Base-by-base conservation (phyloP, 2,329 filamentous ascomycete species). In the Metarhizium guizhouense region DNA sequence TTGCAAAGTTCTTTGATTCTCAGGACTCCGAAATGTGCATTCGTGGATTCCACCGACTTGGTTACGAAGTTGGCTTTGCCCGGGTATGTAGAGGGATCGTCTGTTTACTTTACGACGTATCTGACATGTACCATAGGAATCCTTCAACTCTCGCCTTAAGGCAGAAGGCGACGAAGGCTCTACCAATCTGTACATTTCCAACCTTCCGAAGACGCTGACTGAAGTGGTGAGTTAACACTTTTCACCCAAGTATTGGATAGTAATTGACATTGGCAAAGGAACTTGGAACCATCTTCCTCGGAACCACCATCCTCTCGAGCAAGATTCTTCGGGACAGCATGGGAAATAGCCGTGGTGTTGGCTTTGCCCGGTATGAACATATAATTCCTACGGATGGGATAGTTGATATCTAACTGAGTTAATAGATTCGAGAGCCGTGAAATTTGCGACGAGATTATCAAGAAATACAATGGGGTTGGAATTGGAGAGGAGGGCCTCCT, bases 101-200 rank as follows among this genome's bases (percentile, higher is more conserved):
- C n/a, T 38, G 8, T 4, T 6, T n/a, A 40, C 54, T 50, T 3
- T 36, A 16, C n/a, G 34, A 53, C 54, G 38, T 32, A 32, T 16
- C 63, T 72, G 53, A 72, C 60, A 63, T 59, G 2, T 29, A 57
- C 34, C 11, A 13, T 57, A 95, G 88, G 94, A 97, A 77, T 97
- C 93, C 20, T 96, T 97, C 76, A 99, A 99, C 72, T 92, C 92
- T 62, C 91, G 95, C 64, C 87, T 99, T 65, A 97, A 99, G 80
- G 93, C 94, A 49, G 89, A 97, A 67, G 88, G 92, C 55, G 93
- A 99, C 66, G 88, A 88, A 53, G 67, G 73, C 47, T 97, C 95
- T 50, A 97, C 94, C 61, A 99, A 99, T 69, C 82, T 99, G 60
- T 99, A 99, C 72, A 92, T 97, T 60, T 99, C 95, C 32, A 99